Percentiles rank a stretch among this genome's conserved stretches.
phyloP scores from a whole-genome alignment of 129 eudicot species.

The Flaveria trinervia region DNA sequence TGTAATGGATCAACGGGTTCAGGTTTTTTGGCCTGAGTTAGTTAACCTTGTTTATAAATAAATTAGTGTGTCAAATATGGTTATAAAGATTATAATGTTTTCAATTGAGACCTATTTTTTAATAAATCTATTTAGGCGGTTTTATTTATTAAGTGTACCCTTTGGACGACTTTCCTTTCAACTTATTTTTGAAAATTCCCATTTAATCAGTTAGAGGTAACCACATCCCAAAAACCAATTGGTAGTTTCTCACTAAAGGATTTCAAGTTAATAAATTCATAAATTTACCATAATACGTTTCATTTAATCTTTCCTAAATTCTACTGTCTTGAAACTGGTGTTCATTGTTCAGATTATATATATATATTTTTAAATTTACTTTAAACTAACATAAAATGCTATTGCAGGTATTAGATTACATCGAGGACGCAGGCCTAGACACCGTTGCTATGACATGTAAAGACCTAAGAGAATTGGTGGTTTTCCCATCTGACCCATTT shows the following conservation, averaged over 20 bases:
- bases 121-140: neutral
- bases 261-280: neutral
- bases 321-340: neutral
- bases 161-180: neutral
- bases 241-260: neutral
- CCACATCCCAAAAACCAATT: neutral
- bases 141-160: neutral
- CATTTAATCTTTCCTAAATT: neutral
- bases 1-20: neutral
- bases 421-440: constrained; percentile 84
- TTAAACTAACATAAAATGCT: constrained; percentile 5
- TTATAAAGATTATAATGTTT: neutral
- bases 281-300: neutral
- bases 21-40: neutral
- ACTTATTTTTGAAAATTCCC: neutral
- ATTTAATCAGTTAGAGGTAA: neutral
- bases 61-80: neutral
- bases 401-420: constrained; percentile 83
- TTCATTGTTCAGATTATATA: neutral
- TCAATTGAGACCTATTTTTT: neutral
- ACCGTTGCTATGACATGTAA: constrained; percentile 74
- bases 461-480: constrained; percentile 73
- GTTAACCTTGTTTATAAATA: neutral
- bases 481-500: constrained; percentile 90
- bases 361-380: neutral